Evolutionary conservation across 2,329 filamentous ascomycete genomes (phyloP), one percentile per base, ranked within the genome.

Genomic region (Epichloe glyceriae): DNA sequence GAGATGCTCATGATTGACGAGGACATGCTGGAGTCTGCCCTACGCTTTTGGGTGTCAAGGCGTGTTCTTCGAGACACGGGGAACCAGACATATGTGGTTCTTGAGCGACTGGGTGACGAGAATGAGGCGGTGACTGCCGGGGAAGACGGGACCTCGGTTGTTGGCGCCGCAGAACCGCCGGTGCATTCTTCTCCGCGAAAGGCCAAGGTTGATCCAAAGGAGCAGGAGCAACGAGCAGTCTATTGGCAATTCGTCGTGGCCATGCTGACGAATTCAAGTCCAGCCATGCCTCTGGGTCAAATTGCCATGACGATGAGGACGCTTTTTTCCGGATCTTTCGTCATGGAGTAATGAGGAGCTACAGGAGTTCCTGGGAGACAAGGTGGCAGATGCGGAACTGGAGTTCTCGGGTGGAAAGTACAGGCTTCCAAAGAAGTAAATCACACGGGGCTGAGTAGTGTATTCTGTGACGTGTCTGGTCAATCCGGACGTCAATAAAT

Each of bases 231-330:
- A 52, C 72, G 74, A 35, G 67, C 70, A 42, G 77, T 95, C 39
- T 95, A 96, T 67, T 88, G 86, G 80, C 85, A 90, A 61, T 97
- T 95, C 64, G 89, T 98, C 52, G 74, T 89, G 51, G 88, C 88
- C 48, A 97, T 98, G 93, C 71, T 98, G 67, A 96, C 88, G 54
- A 96, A 96, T 66, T 85, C 88, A 59, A 85, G 85, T 17, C 80
- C 77, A 17, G 69, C 85, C 30, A 93, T 96, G 86, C 83, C 86
- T 47, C 71, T 90, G 53, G 75, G 75, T 50, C 80, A 89, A 63
- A 94, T 98, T 56, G 77, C 82, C 8, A 95, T 90, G 84, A 96
- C 97, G 88, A 76, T 98, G 75, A 88, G 88, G 68, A 91, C 97
- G 77, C 78, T 91, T 52, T 52, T 82, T 96, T 49, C 80, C 86